A percentile compares a stretch with the other conserved stretches of the same genome.
These are phyloP conservation scores for Euptelea pleiosperma DNA, from an alignment of 164 flowering plant genomes.

Conservation along the genomic window DNA sequence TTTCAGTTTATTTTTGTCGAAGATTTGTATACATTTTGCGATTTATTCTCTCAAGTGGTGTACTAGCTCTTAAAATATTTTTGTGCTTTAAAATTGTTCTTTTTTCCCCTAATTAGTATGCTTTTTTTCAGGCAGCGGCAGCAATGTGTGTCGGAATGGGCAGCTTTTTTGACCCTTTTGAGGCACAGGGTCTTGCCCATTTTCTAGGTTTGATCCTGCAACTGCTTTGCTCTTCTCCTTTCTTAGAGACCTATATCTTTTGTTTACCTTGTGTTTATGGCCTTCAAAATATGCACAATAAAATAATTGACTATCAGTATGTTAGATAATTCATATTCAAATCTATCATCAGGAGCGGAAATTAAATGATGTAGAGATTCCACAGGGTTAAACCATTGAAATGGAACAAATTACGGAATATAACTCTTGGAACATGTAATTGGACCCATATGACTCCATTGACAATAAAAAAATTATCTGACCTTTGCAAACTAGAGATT, in stretches of 20 bases:
- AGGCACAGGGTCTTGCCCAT: conserved; percentile 98
- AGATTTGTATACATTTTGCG: too few species aligned
- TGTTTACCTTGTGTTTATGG: not conserved
- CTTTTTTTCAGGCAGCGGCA: conserved; percentile 75
- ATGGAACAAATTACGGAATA: not conserved
- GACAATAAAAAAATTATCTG: not conserved
- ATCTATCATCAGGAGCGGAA: too few species aligned
- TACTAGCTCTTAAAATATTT: not conserved
- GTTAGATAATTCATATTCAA: too few species aligned
- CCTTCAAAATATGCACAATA: not conserved
- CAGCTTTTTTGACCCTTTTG: conserved; percentile 83
- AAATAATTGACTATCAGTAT: too few species aligned
- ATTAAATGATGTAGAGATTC: too few species aligned
- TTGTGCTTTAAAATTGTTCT: not conserved
- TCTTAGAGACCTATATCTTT: not conserved
- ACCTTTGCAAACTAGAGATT: not conserved
- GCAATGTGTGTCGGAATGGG: conserved; percentile 97
- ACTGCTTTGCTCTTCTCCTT: not conserved
- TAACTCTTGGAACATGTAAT: not conserved
- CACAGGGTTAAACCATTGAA: too few species aligned
- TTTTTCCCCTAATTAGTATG: not conserved
- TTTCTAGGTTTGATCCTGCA: conserved; percentile 60
- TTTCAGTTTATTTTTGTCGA: too few species aligned
- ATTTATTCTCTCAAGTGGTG: too few species aligned
- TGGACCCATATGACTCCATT: not conserved